Evolutionary conservation across 371 early-diverging fungal species (phyloP), one percentile per base, ranked within the genome.

Genomic region (Mucor irregularis): DNA sequence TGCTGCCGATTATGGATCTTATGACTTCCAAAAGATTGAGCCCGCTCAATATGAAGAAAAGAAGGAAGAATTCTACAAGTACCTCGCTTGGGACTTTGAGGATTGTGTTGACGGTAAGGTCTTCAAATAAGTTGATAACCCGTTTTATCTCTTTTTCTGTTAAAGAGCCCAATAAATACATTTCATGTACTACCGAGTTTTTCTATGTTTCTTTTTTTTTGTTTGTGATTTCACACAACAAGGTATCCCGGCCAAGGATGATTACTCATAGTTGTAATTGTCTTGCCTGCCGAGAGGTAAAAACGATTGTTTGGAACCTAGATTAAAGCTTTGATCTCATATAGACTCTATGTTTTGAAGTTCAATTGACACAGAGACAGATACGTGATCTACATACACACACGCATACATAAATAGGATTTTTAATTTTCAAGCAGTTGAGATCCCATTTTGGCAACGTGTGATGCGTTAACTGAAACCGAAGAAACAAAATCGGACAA

Each of bases 1-100:
- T 73, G 88, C 92, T 58, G 86, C 95, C 62, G 96, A 96, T 79
- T 96, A 70, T 74, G 90, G 87, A 33, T 92, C 91, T 48, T 97
- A 85, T 85, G 68, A 58, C 62, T 97, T 91, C 82, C 80, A 73
- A 64, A 90, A 89, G 81, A 88, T 87, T 53, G 88, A 94, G 73
- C 91, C 82, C 45, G 60, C 65, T 69, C 75, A 74, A 64, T 81
- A 65, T 69, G 85, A 62, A 78, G 71, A 71, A 43, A 76, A 71
- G 68, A 76, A 76, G 73, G 71, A 76, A 19, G 77, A 76, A 40
- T 65, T 76, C 57, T 68, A 63, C 61, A 71, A 73, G 66, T 76
- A 65, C 57, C 55, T 76, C 56, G 71, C 77, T 59, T 76, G 77
- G 77, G 77, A 76, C 46, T 71, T 76, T 34, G 69, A 70, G n/a